phyloP scores from a whole-genome alignment of 164 flowering plant genomes.

The Warburgia ugandensis region DNA sequence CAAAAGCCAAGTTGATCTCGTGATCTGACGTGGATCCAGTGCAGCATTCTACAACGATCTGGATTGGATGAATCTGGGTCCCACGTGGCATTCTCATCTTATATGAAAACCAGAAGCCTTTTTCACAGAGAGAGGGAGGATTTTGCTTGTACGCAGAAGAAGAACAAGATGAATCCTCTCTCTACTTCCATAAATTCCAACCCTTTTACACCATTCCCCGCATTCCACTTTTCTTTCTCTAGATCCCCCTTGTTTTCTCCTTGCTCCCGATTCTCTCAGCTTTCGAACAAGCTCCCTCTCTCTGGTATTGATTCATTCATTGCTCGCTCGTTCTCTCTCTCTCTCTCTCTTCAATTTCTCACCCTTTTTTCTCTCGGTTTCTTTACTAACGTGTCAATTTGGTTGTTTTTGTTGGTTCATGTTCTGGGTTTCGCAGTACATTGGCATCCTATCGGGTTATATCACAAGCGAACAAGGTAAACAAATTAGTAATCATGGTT shows the following conservation, averaged over 20 bases:
- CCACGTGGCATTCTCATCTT: constrained; percentile 5
- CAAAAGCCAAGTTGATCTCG: no score
- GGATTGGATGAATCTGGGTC: constrained; percentile 8
- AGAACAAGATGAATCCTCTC: background rate
- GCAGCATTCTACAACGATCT: background rate
- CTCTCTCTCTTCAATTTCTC: constrained; percentile 1
- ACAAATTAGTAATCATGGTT: no score
- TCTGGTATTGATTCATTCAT: constrained; percentile 10
- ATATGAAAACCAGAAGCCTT: background rate
- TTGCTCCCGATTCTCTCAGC: background rate
- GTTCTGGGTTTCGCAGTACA: constrained; percentile 22
- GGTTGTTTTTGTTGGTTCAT: constrained; percentile 18
- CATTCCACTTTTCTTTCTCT: constrained; percentile 1
- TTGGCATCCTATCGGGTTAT: constrained; percentile 5
- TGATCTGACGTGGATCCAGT: constrained; percentile 7
- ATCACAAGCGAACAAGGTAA: constrained; percentile 24
- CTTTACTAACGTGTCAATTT: constrained; percentile 5
- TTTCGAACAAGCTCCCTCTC: constrained; percentile 1
- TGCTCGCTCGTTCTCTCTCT: background rate
- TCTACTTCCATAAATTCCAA: constrained; percentile 5
- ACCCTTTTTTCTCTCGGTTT: background rate
- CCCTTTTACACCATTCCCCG: background rate
- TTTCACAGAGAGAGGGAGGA: constrained; percentile 4
- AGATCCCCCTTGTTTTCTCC: background rate
- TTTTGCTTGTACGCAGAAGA: no score